A percentile compares a stretch with the other conserved stretches of the same genome.
Conservation (phyloP, 768 basidiomycete species). For the Pholiota microspora region DNA sequence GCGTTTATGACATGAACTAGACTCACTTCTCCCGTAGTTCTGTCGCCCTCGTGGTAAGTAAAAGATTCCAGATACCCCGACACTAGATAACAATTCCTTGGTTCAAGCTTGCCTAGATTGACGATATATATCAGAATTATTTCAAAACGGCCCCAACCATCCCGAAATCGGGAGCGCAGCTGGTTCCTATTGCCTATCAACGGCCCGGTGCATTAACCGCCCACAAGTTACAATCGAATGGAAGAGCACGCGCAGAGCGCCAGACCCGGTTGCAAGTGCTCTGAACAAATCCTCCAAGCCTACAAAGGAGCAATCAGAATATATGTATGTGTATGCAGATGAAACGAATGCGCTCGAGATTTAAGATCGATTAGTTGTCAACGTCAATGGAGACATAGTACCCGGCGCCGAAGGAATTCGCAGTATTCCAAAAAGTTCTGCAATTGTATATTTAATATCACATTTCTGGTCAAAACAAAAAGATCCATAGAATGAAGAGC, state of each 20-base stretch:
- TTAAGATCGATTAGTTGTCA: not conserved
- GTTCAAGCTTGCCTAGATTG: not conserved
- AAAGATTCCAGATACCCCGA: not conserved
- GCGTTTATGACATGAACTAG: not conserved
- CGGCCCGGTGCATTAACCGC: conserved; percentile 8
- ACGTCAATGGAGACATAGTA: not conserved
- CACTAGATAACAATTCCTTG: not conserved
- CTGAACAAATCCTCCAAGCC: not conserved
- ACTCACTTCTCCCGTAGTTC: not conserved
- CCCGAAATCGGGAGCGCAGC: not conserved
- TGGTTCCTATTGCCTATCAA: conserved; percentile 2
- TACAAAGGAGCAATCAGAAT: not conserved
- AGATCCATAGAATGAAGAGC: not conserved
- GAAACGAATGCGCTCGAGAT: not conserved
- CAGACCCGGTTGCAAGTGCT: not conserved
- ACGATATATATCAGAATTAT: not conserved
- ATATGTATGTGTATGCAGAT: not conserved
- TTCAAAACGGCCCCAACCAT: not conserved
- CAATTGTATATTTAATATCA: not conserved
- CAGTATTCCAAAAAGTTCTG: too few species aligned
- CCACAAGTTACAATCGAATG: not conserved
- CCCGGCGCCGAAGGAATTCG: not conserved
- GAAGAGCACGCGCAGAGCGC: not conserved
- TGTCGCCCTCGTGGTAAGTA: not conserved
- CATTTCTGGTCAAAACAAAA: not conserved